Conservation (phyloP, 1,284 basidiomycete genomes). For the Ustilago shanxiensis region DNA sequence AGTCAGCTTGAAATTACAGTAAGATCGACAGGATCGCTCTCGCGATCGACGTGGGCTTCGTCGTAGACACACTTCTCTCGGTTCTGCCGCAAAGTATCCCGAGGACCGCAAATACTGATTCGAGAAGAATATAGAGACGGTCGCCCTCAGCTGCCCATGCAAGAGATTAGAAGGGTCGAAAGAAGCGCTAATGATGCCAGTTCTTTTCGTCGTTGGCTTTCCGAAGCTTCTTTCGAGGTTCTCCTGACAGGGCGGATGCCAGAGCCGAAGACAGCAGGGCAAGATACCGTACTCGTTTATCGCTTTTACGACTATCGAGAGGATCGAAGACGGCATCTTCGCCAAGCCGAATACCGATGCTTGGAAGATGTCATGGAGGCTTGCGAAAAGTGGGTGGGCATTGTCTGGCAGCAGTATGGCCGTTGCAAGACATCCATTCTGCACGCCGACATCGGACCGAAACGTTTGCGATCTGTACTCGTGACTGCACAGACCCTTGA, state of each 20-base stretch:
- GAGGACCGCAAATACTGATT: not conserved
- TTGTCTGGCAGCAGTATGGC: not conserved
- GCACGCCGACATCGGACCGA: not conserved
- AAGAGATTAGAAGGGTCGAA: not conserved
- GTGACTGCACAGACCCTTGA: too few species aligned
- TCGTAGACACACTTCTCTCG: not conserved
- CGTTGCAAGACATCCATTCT: too few species aligned
- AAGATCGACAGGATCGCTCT: slow-evolving; percentile 1
- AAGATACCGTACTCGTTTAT: too few species aligned
- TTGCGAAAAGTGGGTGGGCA: not conserved
- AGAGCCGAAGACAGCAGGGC: slow-evolving; percentile 5
- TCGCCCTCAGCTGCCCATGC: not conserved
- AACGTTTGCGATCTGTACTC: not conserved
- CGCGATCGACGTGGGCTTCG: not conserved
- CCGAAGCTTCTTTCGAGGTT: slow-evolving; percentile 19
- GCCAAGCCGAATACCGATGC: not conserved
- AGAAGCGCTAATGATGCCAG: not conserved
- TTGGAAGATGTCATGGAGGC: not conserved
- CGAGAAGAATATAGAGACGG: not conserved
- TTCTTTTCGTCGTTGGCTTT: not conserved
- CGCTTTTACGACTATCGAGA: not conserved
- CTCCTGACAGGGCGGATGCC: not conserved
- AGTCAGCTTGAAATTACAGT: not conserved
- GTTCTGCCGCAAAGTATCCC: not conserved
- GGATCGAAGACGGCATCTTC: not conserved